phyloP scores from a whole-genome alignment of 176 grass and related monocot genomes.

The Rhipidocladum racemiflorum region DNA sequence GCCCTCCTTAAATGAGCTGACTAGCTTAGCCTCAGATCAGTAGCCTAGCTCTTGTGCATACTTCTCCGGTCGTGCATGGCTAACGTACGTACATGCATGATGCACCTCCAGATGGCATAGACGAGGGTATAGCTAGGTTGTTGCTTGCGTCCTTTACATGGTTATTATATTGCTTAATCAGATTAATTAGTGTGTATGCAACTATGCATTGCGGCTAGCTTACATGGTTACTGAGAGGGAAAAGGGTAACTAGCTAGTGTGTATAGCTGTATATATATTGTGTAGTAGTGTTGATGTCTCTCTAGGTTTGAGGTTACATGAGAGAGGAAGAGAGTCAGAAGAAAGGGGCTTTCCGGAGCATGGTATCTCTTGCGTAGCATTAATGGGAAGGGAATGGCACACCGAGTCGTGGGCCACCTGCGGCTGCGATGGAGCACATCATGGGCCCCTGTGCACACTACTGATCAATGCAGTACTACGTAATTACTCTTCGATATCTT shows the following conservation, averaged over 20 bases:
- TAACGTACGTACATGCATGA: constrained; percentile 19
- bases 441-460: background rate
- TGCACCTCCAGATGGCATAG: background rate
- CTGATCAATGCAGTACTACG: background rate
- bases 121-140: background rate
- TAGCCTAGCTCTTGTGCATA: background rate
- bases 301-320: background rate
- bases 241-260: background rate
- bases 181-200: background rate
- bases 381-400: constrained; percentile 2
- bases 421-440: constrained; percentile 35
- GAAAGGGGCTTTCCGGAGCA: constrained; percentile 11
- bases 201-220: background rate
- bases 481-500: background rate
- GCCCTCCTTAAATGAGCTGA: constrained; percentile 28
- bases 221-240: background rate
- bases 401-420: background rate
- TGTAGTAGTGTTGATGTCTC: background rate
- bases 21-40: background rate
- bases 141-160: background rate
- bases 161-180: background rate
- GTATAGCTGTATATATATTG: background rate
- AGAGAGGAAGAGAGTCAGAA: background rate
- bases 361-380: constrained; percentile 14
- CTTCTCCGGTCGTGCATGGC: background rate